Percentiles rank a stretch among this genome's conserved stretches.
phyloP scores from a whole-genome alignment of 2,329 filamentous ascomycete genomes.

The Colletotrichum cuscutae region DNA sequence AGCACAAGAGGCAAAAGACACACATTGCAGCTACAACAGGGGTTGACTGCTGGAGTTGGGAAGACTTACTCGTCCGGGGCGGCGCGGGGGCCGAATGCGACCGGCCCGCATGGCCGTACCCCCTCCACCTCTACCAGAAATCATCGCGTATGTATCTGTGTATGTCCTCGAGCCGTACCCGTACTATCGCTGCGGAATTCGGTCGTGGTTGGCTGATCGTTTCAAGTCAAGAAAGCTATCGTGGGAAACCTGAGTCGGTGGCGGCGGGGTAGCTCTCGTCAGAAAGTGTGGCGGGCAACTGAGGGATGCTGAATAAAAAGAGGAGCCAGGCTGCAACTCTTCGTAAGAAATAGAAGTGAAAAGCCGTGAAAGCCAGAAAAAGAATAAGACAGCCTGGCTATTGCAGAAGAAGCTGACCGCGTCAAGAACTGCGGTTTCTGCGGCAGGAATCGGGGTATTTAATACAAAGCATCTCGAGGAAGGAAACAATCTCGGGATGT shows the following conservation, averaged over 20 bases:
- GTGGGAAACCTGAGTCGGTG: conserved; percentile 21
- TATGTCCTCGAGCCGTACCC: neutral
- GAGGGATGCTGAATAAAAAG: neutral
- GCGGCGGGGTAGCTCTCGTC: conserved; percentile 33
- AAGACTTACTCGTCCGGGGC: conserved; percentile 51
- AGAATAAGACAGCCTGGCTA: neutral
- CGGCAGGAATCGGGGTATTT: neutral
- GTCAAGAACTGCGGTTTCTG: neutral
- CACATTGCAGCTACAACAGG: neutral
- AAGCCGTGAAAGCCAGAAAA: neutral
- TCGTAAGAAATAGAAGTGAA: neutral
- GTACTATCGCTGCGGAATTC: neutral
- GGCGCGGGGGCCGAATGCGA: conserved; percentile 56
- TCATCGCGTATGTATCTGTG: conserved; percentile 47
- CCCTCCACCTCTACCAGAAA: conserved; percentile 58
- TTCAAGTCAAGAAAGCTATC: conserved; percentile 31
- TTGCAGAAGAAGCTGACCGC: neutral
- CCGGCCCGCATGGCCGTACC: conserved; percentile 47
- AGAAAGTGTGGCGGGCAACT: conserved; percentile 12
- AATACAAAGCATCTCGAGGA: conserved; percentile 21
- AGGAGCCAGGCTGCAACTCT: neutral
- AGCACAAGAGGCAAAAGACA: neutral
- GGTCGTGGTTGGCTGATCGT: neutral
- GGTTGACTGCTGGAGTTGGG: conserved; percentile 17
- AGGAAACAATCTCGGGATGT: neutral